phyloP scores from a whole-genome alignment of 1,284 basidiomycete genomes.

The Heimioporus retisporus region DNA sequence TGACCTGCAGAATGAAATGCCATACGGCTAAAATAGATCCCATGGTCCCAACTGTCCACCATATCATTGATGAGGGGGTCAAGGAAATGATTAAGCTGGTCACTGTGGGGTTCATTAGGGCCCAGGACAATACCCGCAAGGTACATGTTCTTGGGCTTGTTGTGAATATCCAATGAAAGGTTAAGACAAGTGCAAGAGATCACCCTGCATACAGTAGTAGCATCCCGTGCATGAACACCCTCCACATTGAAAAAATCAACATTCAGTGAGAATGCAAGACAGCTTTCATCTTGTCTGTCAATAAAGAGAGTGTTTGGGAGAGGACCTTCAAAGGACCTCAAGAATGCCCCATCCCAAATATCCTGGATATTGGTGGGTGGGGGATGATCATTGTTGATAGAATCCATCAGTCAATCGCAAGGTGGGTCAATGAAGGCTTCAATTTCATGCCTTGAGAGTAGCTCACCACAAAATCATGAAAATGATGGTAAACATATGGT shows the following conservation, averaged over 20 bases:
- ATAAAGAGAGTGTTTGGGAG: neutral
- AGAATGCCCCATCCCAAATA: conserved; percentile 13
- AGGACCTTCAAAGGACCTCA: conserved; percentile 2
- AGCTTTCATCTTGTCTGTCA: neutral
- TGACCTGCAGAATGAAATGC: neutral
- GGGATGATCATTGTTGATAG: neutral
- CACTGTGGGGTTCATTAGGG: neutral
- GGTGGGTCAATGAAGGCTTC: conserved; percentile 2
- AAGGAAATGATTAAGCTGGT: neutral
- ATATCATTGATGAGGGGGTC: neutral
- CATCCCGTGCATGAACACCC: neutral
- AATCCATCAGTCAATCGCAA: conserved; percentile 12
- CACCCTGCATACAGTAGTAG: conserved; percentile 6
- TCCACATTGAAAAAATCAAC: neutral
- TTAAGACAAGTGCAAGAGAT: conserved; percentile 24
- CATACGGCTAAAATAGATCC: neutral
- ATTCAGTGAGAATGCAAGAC: neutral
- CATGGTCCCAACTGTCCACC: neutral
- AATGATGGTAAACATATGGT: conserved; percentile 14
- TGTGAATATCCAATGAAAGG: neutral
- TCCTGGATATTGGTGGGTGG: conserved; percentile 1
- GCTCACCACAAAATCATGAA: conserved; percentile 4
- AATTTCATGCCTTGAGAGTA: conserved; percentile 8
- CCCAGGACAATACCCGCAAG: neutral
- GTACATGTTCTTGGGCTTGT: conserved; percentile 2